phyloP scores from a whole-genome alignment of 306 rosid species.

The Sicyos baderoa region DNA sequence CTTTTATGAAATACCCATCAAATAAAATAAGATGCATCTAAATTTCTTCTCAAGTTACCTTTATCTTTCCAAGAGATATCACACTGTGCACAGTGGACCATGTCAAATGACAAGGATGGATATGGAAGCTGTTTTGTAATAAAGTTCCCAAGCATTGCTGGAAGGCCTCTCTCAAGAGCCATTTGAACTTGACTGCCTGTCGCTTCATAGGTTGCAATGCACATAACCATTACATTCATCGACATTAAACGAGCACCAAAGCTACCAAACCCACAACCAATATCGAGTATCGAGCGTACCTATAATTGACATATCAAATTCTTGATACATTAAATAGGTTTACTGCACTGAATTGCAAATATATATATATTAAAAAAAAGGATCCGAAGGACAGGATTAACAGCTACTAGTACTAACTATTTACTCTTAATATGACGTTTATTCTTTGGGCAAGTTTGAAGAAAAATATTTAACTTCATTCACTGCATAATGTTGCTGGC shows the following conservation, averaged over 20 bases:
- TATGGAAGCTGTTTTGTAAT: slow-evolving; percentile 76
- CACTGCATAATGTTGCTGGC: background rate
- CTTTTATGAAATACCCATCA: slow-evolving; percentile 6
- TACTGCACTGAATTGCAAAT: slow-evolving; percentile 15
- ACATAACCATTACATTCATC: slow-evolving; percentile 70
- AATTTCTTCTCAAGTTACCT: slow-evolving; percentile 37
- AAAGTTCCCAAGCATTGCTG: slow-evolving; percentile 87
- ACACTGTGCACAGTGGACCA: slow-evolving; percentile 97
- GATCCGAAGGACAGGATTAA: slow-evolving; percentile 1
- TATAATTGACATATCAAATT: slow-evolving; percentile 32
- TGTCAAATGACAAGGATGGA: slow-evolving; percentile 84
- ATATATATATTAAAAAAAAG: background rate
- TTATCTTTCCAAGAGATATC: slow-evolving; percentile 79
- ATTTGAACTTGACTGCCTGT: slow-evolving; percentile 99
- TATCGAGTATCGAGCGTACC: slow-evolving; percentile 74
- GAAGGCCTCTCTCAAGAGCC: slow-evolving; percentile 98
- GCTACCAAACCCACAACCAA: slow-evolving; percentile 97
- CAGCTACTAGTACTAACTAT: background rate
- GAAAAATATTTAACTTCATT: background rate
- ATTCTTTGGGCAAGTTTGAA: background rate
- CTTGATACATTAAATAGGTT: slow-evolving; percentile 13
- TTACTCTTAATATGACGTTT: background rate
- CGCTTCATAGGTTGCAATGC: slow-evolving; percentile 88
- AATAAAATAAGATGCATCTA: background rate
- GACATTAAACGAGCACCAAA: slow-evolving; percentile 92